phyloP scores from a whole-genome alignment of 2,329 filamentous ascomycete species.

The Grosmannia penicillata region DNA sequence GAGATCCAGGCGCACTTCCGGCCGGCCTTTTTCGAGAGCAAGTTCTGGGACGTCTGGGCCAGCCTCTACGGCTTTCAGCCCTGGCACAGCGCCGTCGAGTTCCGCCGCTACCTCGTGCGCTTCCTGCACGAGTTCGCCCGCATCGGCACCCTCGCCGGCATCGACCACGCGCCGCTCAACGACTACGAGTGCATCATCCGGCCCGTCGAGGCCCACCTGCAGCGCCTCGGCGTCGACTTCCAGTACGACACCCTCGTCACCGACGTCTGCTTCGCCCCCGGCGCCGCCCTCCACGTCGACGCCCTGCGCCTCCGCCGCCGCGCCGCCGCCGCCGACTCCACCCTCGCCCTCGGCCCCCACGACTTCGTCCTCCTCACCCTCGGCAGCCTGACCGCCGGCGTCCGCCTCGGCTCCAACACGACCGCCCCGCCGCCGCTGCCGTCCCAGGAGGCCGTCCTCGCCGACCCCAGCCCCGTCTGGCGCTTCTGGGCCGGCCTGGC shows the following conservation, averaged over 20 bases:
- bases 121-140: conserved; percentile 16
- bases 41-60: conserved; percentile 19
- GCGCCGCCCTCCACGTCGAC: not conserved
- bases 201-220: conserved; percentile 14
- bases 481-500: conserved; percentile 20
- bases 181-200: conserved; percentile 16
- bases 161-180: conserved; percentile 16
- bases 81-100: conserved; percentile 18
- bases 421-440: conserved; percentile 13
- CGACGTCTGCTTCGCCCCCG: conserved; percentile 3
- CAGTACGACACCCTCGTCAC: conserved; percentile 8
- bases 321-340: not conserved
- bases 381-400: conserved; percentile 19
- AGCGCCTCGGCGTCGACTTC: conserved; percentile 14
- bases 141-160: conserved; percentile 14
- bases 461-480: conserved; percentile 22
- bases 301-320: not conserved
- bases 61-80: conserved; percentile 18
- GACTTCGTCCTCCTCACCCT: conserved; percentile 22
- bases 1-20: conserved; percentile 10
- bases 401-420: conserved; percentile 16
- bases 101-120: conserved; percentile 15
- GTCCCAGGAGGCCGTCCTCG: conserved; percentile 7
- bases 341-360: conserved; percentile 4
- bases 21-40: conserved; percentile 15